A percentile compares a stretch with the other conserved stretches of the same genome.
Evolutionary conservation across 2,329 filamentous ascomycete genomes (phyloP).

Genomic region (Cladophialophora exuberans): DNA sequence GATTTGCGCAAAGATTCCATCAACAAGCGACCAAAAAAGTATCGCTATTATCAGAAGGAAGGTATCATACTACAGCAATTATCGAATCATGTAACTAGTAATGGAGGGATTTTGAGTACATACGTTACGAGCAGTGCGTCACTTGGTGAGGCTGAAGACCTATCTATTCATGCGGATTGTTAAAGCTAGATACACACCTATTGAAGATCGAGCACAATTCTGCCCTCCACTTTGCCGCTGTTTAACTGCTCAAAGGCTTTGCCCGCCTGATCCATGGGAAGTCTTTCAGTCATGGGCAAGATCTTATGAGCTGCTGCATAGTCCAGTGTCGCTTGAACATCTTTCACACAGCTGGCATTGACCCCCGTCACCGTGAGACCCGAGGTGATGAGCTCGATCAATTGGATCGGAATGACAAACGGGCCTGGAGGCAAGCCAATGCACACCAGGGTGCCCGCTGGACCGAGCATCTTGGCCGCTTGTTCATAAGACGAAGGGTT

Average conservation of each 20-base stretch:
- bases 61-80: too few relatives aligned
- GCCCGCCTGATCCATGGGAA: not conserved
- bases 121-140: too few relatives aligned
- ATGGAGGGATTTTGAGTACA: too few relatives aligned
- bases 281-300: not conserved
- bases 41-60: too few relatives aligned
- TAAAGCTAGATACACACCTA: constrained; percentile 1
- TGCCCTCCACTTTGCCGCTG: not conserved
- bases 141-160: too few relatives aligned
- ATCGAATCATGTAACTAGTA: too few relatives aligned
- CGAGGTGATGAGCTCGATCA: constrained; percentile 4
- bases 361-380: constrained; percentile 7
- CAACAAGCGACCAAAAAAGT: too few relatives aligned
- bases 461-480: not conserved
- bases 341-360: constrained; percentile 5
- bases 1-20: too few relatives aligned
- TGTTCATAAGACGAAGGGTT: constrained; percentile 3
- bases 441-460: not conserved
- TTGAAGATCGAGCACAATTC: constrained; percentile 4
- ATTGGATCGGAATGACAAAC: not conserved
- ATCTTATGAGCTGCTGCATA: constrained; percentile 5
- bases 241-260: constrained; percentile 6
- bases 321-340: constrained; percentile 8
- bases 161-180: too few relatives aligned
- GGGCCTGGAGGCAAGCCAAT: constrained; percentile 3